A percentile compares a stretch with the other conserved stretches of the same genome.
Conservation (phyloP, 78 protist species). For the Chrysochromulina parva region DNA sequence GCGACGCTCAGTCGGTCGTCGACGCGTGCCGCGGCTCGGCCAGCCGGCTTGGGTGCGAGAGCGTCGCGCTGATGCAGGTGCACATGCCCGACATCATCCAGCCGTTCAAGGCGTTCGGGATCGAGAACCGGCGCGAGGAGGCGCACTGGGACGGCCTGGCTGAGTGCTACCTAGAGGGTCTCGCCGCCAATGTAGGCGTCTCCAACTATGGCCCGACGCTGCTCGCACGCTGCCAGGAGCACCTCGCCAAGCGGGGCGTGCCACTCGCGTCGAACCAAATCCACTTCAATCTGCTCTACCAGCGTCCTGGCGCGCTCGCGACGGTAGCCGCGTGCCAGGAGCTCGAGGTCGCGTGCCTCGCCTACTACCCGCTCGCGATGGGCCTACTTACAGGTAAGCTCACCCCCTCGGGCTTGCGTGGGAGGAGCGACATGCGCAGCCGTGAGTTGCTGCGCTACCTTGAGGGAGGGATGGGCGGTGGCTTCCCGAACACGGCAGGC, state of each 20-base stretch:
- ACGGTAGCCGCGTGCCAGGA: background rate
- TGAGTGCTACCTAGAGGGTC: background rate
- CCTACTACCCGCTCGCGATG: constrained; percentile 41
- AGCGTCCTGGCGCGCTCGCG: background rate
- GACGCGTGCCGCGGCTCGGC: background rate
- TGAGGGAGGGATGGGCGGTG: background rate
- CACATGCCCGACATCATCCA: constrained; percentile 43
- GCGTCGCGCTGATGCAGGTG: background rate
- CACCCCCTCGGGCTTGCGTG: background rate
- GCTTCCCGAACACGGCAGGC: background rate
- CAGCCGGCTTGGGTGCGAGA: background rate
- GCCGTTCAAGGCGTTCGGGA: background rate
- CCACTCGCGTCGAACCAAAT: constrained; percentile 30
- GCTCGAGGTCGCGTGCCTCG: background rate
- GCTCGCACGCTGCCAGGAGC: background rate
- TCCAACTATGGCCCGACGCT: constrained; percentile 21
- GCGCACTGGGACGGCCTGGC: constrained; percentile 33
- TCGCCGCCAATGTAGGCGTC: background rate
- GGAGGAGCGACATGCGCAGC: background rate
- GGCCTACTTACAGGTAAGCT: constrained; percentile 31
- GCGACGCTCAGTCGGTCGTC: background rate
- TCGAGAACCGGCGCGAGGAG: background rate
- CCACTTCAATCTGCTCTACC: background rate
- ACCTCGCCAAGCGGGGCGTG: background rate
- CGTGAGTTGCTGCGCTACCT: background rate